Conservation (phyloP, 2,329 filamentous ascomycete genomes). For the Alternaria viburni region DNA sequence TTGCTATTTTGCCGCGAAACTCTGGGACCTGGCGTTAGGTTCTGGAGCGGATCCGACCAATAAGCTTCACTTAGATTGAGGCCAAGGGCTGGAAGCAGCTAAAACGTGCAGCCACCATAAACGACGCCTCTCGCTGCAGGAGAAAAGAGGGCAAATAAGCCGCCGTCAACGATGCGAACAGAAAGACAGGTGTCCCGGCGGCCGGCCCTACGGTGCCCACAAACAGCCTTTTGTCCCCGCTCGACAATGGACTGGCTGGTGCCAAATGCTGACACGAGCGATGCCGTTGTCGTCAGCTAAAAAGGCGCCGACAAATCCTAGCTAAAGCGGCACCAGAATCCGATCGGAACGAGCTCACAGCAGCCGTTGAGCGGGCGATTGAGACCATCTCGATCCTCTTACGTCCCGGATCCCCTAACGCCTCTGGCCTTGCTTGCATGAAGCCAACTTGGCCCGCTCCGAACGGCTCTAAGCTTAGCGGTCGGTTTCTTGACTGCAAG, state of each 20-base stretch:
- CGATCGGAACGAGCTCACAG: constrained; percentile 36
- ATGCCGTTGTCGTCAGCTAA: constrained; percentile 9
- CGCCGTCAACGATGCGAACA: constrained; percentile 15
- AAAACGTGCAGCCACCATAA: constrained; percentile 36
- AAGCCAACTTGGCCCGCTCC: constrained; percentile 37
- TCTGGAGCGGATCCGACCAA: constrained; percentile 37
- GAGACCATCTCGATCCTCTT: constrained; percentile 29
- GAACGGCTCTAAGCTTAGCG: constrained; percentile 29
- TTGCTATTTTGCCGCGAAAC: constrained; percentile 42
- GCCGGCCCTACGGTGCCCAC: constrained; percentile 22
- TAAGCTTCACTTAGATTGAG: constrained; percentile 42
- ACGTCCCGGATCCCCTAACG: constrained; percentile 36
- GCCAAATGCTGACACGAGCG: constrained; percentile 5
- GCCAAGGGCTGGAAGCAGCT: constrained; percentile 42
- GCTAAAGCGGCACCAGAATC: constrained; percentile 34
- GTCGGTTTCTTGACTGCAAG: constrained; percentile 37
- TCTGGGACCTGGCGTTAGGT: constrained; percentile 42
- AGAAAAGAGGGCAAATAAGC: constrained; percentile 56
- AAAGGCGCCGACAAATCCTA: constrained; percentile 16
- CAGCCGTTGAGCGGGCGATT: constrained; percentile 37
- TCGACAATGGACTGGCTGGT: constrained; percentile 3
- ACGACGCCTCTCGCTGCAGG: constrained; percentile 24
- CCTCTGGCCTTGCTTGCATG: constrained; percentile 42
- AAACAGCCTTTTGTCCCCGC: background rate
- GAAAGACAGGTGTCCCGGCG: constrained; percentile 14